Base-by-base conservation (phyloP, 495 filamentous ascomycete species). In the Neurospora sp. region DNA sequence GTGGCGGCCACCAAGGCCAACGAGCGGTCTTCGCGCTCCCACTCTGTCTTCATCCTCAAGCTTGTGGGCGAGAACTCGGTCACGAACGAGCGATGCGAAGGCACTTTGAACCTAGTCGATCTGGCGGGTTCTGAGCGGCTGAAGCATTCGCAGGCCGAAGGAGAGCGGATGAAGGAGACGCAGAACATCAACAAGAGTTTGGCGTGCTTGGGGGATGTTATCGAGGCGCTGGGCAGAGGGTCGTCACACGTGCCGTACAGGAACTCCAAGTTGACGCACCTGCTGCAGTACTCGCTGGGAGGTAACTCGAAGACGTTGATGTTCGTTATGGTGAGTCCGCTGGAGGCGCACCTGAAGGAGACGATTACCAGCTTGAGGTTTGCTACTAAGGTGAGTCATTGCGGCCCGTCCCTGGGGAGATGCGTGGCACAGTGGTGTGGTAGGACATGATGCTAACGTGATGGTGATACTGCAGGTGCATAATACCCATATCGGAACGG, bases 251-350 rank as follows among this genome's bases (percentile, higher is more conserved):
- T 99, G 70, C 96, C 96, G 11, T 99, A 98, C 82, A 84, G 96
- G 38, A 98, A 98, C 81, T 96, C 92, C 78, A 98, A 98, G 89
- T 87, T 99, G 71, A 99, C 96, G 11, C 97, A 98, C 74, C 88
- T 99, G 38, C 88, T 99, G 31, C 93, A 98, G 88, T 97, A 94
- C 74, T 97, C 94, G 2, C 87, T 99, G 0, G 94, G 96, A 18
- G 96, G 96, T 41, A 97, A 97, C 79, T 93, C 91, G 72, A 96
- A 97, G 83, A 98, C 96, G 5, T 91, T 99, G 74, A 99, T 98
- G 96, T 97, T 99, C 76, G 93, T 98, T 81, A 98, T 98, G 93
- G 91, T 96, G 74, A 94, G 91, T 79, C 96, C 96, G 39, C 83
- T 98, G 70, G 91, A 96, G 85, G 93, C 91, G 4, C 96, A 98